Evolutionary conservation across 176 grass and related monocot species (phyloP), one percentile per base, ranked within the genome.

Genomic region (Cymbopogon citratus): DNA sequence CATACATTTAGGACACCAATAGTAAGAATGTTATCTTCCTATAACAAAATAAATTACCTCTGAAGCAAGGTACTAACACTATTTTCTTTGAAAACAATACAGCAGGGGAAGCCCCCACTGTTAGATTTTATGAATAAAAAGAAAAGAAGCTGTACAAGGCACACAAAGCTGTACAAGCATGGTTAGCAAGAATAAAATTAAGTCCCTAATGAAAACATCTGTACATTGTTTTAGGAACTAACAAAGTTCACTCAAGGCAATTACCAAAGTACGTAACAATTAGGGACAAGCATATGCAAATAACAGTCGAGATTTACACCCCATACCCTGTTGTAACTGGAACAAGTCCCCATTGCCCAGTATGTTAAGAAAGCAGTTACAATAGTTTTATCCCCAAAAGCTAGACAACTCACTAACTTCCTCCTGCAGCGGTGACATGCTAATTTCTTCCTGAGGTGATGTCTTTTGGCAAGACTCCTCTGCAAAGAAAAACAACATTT

Each of bases 391-490:
- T 18, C 12, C 51, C 54, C 66, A 29, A 40, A 78, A 83, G 49
- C 21, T 67, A 79, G 29, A 90, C 61, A n/a, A 83, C 84, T 90
- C 82, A 83, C 83, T 51, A 79, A 69, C 36, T 86, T 87, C 74
- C 34, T 41, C 69, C 24, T 46, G 66, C 8, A 74, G n/a, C n/a
- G 33, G 33, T 74, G 40, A 61, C 62, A 85, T 90, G 66, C 45
- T 66, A 57, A 69, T 61, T 92, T 88, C 89, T 78, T 88, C 80
- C 73, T 40, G 82, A 73, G 73, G 63, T 1, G 19, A 21, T 78
- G 41, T 63, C 63, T 94, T 97, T 44, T 85, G 67, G 77, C 91
- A 94, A 81, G 69, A 81, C 60, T 78, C 83, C 31, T 90, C 94
- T 97, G 75, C 54, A 80, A 52, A 70, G 45, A 87, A 71, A 78